These are phyloP conservation scores for Colletotrichum sp. DNA, from an alignment of 2,329 filamentous ascomycete species.

Conservation along the genomic window DNA sequence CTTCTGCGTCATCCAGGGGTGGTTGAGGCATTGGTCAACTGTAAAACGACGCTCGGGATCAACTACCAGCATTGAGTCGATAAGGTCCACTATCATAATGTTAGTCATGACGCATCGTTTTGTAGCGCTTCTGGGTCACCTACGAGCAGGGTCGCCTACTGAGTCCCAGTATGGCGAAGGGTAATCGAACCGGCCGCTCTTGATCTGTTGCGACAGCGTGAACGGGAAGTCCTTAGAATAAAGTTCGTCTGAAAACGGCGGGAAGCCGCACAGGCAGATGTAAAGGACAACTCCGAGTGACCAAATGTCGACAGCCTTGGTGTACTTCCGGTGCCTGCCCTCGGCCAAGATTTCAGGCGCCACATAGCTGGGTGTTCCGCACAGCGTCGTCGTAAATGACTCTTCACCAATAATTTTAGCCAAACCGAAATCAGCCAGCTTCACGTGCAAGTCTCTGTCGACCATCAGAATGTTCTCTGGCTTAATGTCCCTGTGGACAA, in stretches of 20 bases:
- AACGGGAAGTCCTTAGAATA: constrained; percentile 83
- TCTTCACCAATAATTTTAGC: constrained; percentile 99
- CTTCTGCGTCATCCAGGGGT: constrained; percentile 83
- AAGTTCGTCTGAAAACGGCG: constrained; percentile 95
- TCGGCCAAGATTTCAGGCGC: constrained; percentile 94
- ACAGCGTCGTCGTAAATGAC: constrained; percentile 95
- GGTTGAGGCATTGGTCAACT: constrained; percentile 87
- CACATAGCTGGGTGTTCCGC: constrained; percentile 96
- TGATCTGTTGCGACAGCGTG: constrained; percentile 87
- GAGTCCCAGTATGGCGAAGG: constrained; percentile 96
- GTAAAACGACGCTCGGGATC: constrained; percentile 84
- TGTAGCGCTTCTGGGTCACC: constrained; percentile 31
- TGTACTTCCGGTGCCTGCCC: constrained; percentile 83
- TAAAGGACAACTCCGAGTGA: constrained; percentile 97
- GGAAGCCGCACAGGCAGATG: constrained; percentile 96
- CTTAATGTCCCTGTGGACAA: constrained; percentile 97
- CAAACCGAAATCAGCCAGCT: constrained; percentile 94
- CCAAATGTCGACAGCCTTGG: constrained; percentile 95
- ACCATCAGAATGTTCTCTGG: constrained; percentile 93
- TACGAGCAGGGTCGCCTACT: constrained; percentile 80
- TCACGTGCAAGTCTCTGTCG: constrained; percentile 84
- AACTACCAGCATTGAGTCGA: constrained; percentile 93
- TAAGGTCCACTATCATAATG: constrained; percentile 72
- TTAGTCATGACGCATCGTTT: neutral
- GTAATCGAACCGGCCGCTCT: constrained; percentile 87